Evolutionary conservation across 495 filamentous ascomycete genomes (phyloP).

Genomic region (Penicillium canescens): DNA sequence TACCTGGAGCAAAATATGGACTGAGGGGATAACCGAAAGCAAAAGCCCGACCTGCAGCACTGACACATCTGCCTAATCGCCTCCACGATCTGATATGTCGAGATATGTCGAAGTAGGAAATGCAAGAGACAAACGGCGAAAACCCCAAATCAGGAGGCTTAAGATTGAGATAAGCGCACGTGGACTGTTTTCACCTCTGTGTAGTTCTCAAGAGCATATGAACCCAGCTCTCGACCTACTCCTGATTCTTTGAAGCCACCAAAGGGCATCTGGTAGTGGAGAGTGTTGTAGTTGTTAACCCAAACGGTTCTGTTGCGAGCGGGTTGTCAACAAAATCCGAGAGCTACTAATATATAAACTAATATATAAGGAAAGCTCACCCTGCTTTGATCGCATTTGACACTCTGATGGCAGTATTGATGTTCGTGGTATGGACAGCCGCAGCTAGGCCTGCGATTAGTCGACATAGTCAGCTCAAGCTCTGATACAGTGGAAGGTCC

Average conservation of each 20-base stretch:
- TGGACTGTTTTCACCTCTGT: conserved; percentile 65
- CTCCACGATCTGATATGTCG: no score
- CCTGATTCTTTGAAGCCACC: conserved; percentile 90
- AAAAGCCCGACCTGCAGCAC: no score
- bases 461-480: not conserved
- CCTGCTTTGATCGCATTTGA: conserved; percentile 72
- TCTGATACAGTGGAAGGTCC: no score
- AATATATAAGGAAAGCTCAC: conserved; percentile 7
- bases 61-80: no score
- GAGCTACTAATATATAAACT: not conserved
- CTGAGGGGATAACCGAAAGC: no score
- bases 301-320: conserved; percentile 61
- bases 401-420: conserved; percentile 81
- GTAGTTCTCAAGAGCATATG: conserved; percentile 73
- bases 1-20: no score
- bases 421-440: conserved; percentile 79
- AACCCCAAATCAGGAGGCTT: not conserved
- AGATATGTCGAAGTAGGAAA: no score
- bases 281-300: conserved; percentile 77
- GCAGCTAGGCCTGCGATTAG: conserved; percentile 56
- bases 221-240: conserved; percentile 75
- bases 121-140: no score
- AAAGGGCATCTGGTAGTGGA: conserved; percentile 68
- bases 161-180: not conserved
- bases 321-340: not conserved